phyloP scores from a whole-genome alignment of 2,329 filamentous ascomycete genomes.

The Ophiostoma sp. region DNA sequence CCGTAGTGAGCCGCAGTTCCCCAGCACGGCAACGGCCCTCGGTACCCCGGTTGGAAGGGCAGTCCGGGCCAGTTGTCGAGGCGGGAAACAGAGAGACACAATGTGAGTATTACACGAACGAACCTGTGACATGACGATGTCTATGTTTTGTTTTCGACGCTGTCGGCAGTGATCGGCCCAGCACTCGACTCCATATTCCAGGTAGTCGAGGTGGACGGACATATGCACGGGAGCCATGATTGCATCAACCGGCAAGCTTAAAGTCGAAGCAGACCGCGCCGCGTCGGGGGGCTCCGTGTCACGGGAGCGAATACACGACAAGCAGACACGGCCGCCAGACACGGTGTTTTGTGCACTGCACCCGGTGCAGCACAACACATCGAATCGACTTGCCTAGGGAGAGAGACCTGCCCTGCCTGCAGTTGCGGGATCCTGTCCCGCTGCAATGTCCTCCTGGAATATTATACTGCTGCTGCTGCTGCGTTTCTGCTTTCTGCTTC shows the following conservation, averaged over 20 bases:
- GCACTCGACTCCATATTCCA: neutral
- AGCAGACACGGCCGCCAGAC: neutral
- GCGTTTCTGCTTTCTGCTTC: neutral
- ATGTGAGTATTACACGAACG: constrained; percentile 13
- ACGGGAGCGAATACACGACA: constrained; percentile 9
- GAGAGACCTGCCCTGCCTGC: constrained; percentile 12
- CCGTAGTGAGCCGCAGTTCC: constrained; percentile 72
- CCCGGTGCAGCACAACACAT: neutral
- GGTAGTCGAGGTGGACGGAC: neutral
- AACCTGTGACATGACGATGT: constrained; percentile 11
- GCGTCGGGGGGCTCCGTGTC: constrained; percentile 13
- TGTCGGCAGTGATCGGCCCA: neutral
- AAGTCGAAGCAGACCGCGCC: neutral
- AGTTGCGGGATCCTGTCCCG: neutral
- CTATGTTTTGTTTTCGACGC: neutral
- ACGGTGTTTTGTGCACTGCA: neutral
- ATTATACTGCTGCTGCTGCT: constrained; percentile 56
- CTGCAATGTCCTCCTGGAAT: neutral
- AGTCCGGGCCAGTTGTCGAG: neutral
- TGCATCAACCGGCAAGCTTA: constrained; percentile 1
- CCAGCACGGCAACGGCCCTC: neutral
- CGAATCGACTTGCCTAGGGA: neutral
- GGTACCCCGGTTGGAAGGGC: neutral
- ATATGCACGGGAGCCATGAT: constrained; percentile 1
- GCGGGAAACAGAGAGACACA: constrained; percentile 13